Conservation (phyloP, 78 protist species). For the Emiliania huxleyi region DNA sequence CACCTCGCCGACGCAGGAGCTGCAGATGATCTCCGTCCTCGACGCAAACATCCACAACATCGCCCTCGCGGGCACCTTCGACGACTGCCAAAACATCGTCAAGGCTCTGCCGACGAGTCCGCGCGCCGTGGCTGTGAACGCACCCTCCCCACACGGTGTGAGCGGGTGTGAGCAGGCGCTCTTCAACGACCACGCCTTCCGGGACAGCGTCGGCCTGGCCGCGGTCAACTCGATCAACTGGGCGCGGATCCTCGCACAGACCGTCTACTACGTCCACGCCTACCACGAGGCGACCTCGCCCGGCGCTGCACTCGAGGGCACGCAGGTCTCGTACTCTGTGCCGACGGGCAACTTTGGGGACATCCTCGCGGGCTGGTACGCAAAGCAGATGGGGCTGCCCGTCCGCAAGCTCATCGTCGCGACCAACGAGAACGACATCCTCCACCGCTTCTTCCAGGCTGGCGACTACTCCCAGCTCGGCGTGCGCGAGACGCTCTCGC, state of each 20-base stretch:
- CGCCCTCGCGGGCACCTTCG: conserved; percentile 59
- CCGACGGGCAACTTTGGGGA: conserved; percentile 77
- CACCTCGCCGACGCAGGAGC: conserved; percentile 56
- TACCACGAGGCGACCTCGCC: conserved; percentile 9
- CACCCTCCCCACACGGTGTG: background rate
- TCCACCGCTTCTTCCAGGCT: conserved; percentile 13
- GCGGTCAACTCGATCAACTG: conserved; percentile 72
- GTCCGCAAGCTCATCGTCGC: conserved; percentile 49
- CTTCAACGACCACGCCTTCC: conserved; percentile 42
- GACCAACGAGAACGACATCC: conserved; percentile 65
- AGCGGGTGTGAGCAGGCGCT: background rate
- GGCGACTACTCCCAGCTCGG: background rate
- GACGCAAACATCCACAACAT: conserved; percentile 64
- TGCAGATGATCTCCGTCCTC: conserved; percentile 53
- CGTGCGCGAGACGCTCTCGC: conserved; percentile 26
- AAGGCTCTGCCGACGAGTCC: background rate
- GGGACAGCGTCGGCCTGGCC: conserved; percentile 22
- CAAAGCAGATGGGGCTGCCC: conserved; percentile 44
- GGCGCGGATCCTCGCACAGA: conserved; percentile 69
- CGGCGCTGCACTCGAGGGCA: background rate
- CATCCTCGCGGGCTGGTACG: conserved; percentile 69
- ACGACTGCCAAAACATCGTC: conserved; percentile 41
- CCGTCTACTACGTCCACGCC: conserved; percentile 17
- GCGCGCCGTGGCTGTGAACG: background rate
- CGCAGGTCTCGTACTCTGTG: conserved; percentile 30